A percentile compares a stretch with the other conserved stretches of the same genome.
These are phyloP conservation scores for Colletotrichum eremochloae DNA, from an alignment of 2,329 filamentous ascomycete species.

Conservation along the genomic window DNA sequence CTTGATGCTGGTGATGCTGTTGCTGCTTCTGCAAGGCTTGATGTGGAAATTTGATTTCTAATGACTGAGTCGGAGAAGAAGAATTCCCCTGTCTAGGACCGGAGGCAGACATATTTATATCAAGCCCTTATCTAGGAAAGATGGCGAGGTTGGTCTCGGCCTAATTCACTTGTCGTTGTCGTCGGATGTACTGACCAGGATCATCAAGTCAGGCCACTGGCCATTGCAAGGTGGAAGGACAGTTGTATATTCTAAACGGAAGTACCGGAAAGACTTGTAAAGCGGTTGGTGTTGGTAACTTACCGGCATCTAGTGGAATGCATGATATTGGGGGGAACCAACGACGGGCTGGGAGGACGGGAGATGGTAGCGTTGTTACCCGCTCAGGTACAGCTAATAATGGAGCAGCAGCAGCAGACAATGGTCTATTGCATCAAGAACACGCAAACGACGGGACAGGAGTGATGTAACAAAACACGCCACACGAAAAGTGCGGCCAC, in stretches of 20 bases:
- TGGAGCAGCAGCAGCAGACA: not conserved
- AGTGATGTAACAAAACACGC: slow-evolving; percentile 39
- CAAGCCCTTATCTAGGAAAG: not conserved
- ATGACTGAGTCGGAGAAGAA: not conserved
- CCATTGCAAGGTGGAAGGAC: slow-evolving; percentile 6
- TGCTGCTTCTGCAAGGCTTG: not conserved
- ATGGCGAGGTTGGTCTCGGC: slow-evolving; percentile 1
- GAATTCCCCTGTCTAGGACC: not conserved
- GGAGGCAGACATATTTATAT: slow-evolving; percentile 27
- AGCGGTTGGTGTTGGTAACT: not conserved
- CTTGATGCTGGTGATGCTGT: not conserved
- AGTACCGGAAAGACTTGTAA: slow-evolving; percentile 9
- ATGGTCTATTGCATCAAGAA: not conserved
- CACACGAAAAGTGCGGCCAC: slow-evolving; percentile 28
- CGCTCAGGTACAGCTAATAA: not conserved
- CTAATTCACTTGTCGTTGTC: not conserved
- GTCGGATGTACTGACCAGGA: slow-evolving; percentile 6
- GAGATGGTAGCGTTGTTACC: slow-evolving; percentile 10
- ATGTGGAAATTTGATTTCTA: not conserved
- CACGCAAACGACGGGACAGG: not conserved
- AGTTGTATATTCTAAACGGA: not conserved
- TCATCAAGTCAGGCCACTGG: slow-evolving; percentile 31
- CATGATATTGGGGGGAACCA: not conserved
- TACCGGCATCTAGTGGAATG: slow-evolving; percentile 12
- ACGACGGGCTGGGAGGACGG: not conserved